A percentile compares a stretch with the other conserved stretches of the same genome.
Conservation (phyloP, 2,329 filamentous ascomycete species). For the Lachnum nothofagi region DNA sequence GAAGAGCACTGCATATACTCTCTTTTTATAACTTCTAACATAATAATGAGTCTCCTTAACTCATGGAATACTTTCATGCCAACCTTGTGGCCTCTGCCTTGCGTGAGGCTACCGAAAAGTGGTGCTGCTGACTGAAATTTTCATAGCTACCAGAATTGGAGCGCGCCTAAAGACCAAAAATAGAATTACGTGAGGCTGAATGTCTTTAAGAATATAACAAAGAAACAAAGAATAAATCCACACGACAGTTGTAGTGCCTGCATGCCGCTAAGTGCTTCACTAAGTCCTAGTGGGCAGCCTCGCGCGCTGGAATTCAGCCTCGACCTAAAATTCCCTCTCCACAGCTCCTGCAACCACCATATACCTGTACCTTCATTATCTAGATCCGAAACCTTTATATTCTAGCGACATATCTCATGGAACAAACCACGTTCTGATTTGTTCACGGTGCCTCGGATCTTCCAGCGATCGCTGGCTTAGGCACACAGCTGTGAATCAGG, state of each 20-base stretch:
- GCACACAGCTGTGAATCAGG: conserved; percentile 19
- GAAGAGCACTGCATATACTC: no score
- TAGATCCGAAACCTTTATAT: neutral
- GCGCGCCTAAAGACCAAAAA: neutral
- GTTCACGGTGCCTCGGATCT: conserved; percentile 7
- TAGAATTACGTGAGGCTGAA: neutral
- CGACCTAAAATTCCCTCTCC: neutral
- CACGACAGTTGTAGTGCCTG: no score
- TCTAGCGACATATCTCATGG: neutral
- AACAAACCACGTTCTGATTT: neutral
- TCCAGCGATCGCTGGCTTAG: conserved; percentile 7
- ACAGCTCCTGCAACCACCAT: neutral
- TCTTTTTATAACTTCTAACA: no score
- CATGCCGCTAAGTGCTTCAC: neutral
- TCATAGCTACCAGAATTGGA: neutral
- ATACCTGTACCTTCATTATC: neutral
- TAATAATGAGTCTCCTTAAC: no score
- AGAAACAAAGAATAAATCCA: no score
- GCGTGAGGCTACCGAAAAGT: neutral
- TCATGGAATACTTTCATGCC: no score
- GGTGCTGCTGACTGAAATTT: neutral
- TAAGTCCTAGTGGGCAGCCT: neutral
- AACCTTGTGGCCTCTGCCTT: neutral
- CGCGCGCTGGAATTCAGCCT: neutral
- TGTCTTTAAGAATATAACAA: no score